Percentiles rank a stretch among this genome's conserved stretches.
Evolutionary conservation across 352 stramenopile species (phyloP).

Genomic region (Salisapilia sapeloensis): DNA sequence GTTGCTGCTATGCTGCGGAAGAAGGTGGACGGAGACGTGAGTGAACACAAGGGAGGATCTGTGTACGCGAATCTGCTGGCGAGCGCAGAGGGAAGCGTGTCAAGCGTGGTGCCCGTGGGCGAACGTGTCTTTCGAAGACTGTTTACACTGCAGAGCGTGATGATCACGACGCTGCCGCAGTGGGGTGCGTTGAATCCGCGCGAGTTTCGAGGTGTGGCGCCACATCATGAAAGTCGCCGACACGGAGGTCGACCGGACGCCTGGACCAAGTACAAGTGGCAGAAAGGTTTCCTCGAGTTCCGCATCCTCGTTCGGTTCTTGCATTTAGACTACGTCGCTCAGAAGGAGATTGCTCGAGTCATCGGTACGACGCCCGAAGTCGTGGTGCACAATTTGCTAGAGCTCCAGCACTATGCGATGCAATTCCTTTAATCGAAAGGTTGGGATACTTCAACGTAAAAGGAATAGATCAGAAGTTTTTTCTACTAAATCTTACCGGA

Average conservation of each 20-base stretch:
- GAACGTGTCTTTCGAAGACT: conserved; percentile 74
- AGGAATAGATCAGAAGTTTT: too few species aligned
- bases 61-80: conserved; percentile 68
- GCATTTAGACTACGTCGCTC: conserved; percentile 68
- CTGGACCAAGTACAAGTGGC: conserved; percentile 81
- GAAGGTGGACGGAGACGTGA: conserved; percentile 12
- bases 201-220: conserved; percentile 66
- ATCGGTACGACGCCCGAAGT: conserved; percentile 82
- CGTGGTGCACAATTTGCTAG: conserved; percentile 76
- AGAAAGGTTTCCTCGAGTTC: conserved; percentile 75
- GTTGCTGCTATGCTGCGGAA: conserved; percentile 69
- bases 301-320: conserved; percentile 71
- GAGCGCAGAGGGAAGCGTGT: conserved; percentile 61
- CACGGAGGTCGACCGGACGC: conserved; percentile 46
- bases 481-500: too few species aligned
- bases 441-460: too few species aligned
- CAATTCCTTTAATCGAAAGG: conserved; percentile 42
- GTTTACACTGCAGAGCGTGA: conserved; percentile 80
- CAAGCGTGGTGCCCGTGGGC: conserved; percentile 51
- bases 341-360: conserved; percentile 76
- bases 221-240: conserved; percentile 38
- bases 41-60: conserved; percentile 5
- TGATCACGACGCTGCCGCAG: conserved; percentile 78
- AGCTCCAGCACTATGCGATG: conserved; percentile 58
- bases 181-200: conserved; percentile 75